Evolutionary conservation across 2,329 filamentous ascomycete genomes (phyloP), one percentile per base, ranked within the genome.

Genomic region (Fusarium beomiforme): DNA sequence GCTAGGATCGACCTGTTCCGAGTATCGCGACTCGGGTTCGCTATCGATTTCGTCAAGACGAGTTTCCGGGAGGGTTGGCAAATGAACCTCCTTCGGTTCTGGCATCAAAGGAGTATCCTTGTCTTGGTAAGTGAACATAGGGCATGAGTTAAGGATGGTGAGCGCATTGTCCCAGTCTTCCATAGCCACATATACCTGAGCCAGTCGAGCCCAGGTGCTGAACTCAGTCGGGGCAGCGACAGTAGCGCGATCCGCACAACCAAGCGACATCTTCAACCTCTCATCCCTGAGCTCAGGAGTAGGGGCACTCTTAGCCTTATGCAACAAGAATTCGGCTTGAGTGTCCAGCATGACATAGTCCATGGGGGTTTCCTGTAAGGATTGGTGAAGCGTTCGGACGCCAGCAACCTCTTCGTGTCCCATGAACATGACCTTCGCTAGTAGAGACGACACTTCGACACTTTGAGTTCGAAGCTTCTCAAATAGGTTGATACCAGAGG

Each of bases 111-210:
- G 96, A 9, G 94, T 92, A 79, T 99, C 96, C 81, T 98, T 98
- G 82, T 99, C 96, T 81, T 98, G 96, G 81, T 99, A 98, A 10
- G 96, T 99, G 81, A 99, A 99, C 96, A 99, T 99, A 12, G 96
- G 96, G 81, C 96, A 99, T 21, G 96, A 99, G 83, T 99, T 99
- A 56, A 99, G 87, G 7, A 96, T 98, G 8, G 97, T 91, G 26
- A 99, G 87, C 1, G 96, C 96, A 74, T 98, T 90, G 78, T 98
- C 96, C 94, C 96, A 99, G 78, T 97, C 93, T 79, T 99, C 96
- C 82, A 97, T 89, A 53, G 92, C 89, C 59, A 98, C 93, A 75
- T 99, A 99, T 34, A 98, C 92, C 79, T 98, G 94, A 5, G 95
- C 95, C 70, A 99, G 83, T 62, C 95, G 88, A 62, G 96, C 95